Conservation (phyloP, 495 filamentous ascomycete genomes). For the Penicillium pancosmium region DNA sequence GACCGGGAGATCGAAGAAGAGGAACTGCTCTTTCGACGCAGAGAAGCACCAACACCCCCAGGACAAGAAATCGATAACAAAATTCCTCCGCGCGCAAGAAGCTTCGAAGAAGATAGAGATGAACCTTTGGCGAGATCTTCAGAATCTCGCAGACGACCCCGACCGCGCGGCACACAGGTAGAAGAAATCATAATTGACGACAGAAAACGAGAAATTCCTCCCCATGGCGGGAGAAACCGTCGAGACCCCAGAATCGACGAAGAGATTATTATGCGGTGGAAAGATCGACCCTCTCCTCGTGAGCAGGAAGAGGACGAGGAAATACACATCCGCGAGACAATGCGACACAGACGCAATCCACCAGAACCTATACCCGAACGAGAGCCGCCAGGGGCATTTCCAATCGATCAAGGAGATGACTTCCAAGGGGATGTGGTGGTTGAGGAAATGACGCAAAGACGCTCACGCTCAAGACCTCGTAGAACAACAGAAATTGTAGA, state of each 20-base stretch:
- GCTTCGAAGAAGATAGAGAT: constrained; percentile 25
- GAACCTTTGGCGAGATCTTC: constrained; percentile 18
- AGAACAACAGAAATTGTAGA: constrained; percentile 7
- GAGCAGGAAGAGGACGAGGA: constrained; percentile 24
- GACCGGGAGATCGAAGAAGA: constrained; percentile 15
- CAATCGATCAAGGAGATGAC: constrained; percentile 5
- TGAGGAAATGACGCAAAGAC: constrained; percentile 17
- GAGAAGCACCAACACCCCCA: constrained; percentile 19
- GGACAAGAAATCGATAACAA: constrained; percentile 33
- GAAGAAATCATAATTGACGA: constrained; percentile 20
- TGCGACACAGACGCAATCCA: constrained; percentile 11
- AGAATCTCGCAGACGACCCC: constrained; percentile 12
- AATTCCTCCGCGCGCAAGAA: constrained; percentile 27
- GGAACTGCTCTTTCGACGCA: constrained; percentile 15
- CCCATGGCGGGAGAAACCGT: not conserved
- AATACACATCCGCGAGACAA: constrained; percentile 9
- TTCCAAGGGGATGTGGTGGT: constrained; percentile 5
- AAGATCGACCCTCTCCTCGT: constrained; percentile 19
- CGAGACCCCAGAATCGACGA: constrained; percentile 13
- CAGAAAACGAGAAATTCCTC: constrained; percentile 10
- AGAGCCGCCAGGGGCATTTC: constrained; percentile 16
- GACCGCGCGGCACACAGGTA: constrained; percentile 9
- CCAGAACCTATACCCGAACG: constrained; percentile 9
- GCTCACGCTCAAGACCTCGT: constrained; percentile 8
- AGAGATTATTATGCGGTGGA: constrained; percentile 19